These are phyloP conservation scores for Pythium rishiriense DNA, from an alignment of 352 stramenopile species.

Conservation along the genomic window DNA sequence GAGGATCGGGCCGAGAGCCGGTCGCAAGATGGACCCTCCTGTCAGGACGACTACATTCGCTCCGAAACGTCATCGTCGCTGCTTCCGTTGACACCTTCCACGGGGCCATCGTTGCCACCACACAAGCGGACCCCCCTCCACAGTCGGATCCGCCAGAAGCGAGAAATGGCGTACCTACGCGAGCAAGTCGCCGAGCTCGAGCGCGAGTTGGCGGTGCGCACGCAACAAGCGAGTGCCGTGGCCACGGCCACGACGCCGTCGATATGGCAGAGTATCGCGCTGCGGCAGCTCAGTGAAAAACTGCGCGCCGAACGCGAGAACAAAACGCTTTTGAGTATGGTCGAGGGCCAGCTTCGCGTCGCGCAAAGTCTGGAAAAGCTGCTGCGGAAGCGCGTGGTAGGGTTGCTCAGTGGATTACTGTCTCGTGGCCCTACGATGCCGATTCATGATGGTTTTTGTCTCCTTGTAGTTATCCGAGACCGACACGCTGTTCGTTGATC, in stretches of 20 bases:
- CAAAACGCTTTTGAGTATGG: constrained; percentile 7
- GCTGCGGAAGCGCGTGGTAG: constrained; percentile 34
- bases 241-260: not conserved
- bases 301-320: constrained; percentile 44
- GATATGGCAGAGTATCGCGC: constrained; percentile 57
- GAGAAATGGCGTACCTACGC: constrained; percentile 38
- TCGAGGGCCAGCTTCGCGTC: constrained; percentile 34
- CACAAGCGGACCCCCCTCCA: no score
- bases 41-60: no score
- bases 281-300: constrained; percentile 16
- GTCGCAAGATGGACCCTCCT: no score
- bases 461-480: not conserved
- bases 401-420: no score
- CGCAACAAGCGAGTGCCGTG: no score
- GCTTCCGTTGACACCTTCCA: not conserved
- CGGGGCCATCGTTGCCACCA: no score
- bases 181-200: constrained; percentile 30
- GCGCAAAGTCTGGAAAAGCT: constrained; percentile 39
- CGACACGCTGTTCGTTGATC: constrained; percentile 2
- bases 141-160: constrained; percentile 21
- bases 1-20: not conserved
- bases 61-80: no score
- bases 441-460: no score
- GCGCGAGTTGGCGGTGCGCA: constrained; percentile 26
- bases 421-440: no score